Evolutionary conservation across 2,329 filamentous ascomycete genomes (phyloP).

Genomic region (Arthroderma sp.): DNA sequence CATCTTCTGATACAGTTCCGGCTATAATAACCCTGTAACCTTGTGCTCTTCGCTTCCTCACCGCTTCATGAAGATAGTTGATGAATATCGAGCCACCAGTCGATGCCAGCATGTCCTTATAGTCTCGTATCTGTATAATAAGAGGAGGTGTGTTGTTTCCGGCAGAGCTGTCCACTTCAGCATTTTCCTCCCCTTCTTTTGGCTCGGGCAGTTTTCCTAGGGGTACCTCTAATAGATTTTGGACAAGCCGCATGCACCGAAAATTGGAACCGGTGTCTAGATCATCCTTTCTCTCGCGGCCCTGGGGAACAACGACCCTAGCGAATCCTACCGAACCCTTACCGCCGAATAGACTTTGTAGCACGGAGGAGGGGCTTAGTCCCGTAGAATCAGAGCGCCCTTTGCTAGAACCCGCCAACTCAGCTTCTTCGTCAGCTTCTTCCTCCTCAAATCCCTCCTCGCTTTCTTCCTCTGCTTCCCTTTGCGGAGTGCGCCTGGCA

Average conservation of each 20-base stretch:
- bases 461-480: constrained; percentile 32
- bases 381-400: constrained; percentile 1
- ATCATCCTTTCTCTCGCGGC: constrained; percentile 2
- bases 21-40: constrained; percentile 64
- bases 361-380: constrained; percentile 5
- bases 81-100: constrained; percentile 57
- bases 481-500: constrained; percentile 17
- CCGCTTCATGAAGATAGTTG: constrained; percentile 52
- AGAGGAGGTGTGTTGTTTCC: constrained; percentile 29
- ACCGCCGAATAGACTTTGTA: constrained; percentile 9
- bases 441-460: constrained; percentile 32
- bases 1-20: constrained; percentile 56
- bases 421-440: constrained; percentile 14
- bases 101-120: constrained; percentile 60
- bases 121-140: constrained; percentile 69
- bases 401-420: constrained; percentile 3
- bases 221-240: constrained; percentile 21
- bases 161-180: not conserved
- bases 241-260: constrained; percentile 22
- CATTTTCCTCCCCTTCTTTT: not conserved
- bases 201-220: not conserved
- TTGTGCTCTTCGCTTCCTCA: constrained; percentile 57
- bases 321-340: constrained; percentile 9
- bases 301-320: constrained; percentile 8
- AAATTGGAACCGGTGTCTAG: constrained; percentile 11